These are phyloP conservation scores for Colletotrichum musae DNA, from an alignment of 2,329 filamentous ascomycete genomes.

Conservation along the genomic window DNA sequence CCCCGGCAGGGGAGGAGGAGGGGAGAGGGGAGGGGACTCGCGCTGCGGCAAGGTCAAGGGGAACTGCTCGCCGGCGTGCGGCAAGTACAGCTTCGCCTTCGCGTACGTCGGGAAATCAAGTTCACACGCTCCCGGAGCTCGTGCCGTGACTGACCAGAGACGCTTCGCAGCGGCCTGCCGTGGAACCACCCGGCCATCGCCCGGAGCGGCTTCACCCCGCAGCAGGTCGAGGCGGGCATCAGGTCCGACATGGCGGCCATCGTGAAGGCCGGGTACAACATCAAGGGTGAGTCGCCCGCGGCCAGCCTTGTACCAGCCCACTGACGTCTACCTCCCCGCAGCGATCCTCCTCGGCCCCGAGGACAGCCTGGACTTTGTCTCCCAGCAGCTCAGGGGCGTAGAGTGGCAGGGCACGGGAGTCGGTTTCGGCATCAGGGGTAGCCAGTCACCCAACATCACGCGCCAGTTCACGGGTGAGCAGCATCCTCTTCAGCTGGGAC, in stretches of 20 bases:
- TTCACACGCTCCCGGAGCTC: too few species aligned
- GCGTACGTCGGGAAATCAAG: too few species aligned
- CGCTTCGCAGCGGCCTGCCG: constrained; percentile 21
- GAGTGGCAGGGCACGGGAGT: constrained; percentile 34
- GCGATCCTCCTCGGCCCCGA: constrained; percentile 34
- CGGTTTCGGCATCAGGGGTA: constrained; percentile 34
- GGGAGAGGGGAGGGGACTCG: too few species aligned
- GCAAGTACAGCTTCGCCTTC: too few species aligned
- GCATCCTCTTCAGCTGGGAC: not conserved
- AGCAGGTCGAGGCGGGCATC: constrained; percentile 35
- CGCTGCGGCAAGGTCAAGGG: too few species aligned
- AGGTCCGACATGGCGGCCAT: constrained; percentile 28
- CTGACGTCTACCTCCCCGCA: not conserved
- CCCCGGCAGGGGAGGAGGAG: too few species aligned
- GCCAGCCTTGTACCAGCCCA: not conserved
- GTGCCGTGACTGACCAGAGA: too few species aligned
- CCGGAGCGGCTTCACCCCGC: constrained; percentile 30
- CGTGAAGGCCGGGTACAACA: constrained; percentile 34
- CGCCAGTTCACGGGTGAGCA: constrained; percentile 22
- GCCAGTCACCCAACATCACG: constrained; percentile 25
- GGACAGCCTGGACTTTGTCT: constrained; percentile 14
- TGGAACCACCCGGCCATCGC: constrained; percentile 33
- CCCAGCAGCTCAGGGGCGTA: constrained; percentile 19
- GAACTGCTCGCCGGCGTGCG: too few species aligned
- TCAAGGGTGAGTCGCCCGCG: constrained; percentile 13